Evolutionary conservation across 2,329 filamentous ascomycete species (phyloP).

Genomic region (Exophiala calicioides): DNA sequence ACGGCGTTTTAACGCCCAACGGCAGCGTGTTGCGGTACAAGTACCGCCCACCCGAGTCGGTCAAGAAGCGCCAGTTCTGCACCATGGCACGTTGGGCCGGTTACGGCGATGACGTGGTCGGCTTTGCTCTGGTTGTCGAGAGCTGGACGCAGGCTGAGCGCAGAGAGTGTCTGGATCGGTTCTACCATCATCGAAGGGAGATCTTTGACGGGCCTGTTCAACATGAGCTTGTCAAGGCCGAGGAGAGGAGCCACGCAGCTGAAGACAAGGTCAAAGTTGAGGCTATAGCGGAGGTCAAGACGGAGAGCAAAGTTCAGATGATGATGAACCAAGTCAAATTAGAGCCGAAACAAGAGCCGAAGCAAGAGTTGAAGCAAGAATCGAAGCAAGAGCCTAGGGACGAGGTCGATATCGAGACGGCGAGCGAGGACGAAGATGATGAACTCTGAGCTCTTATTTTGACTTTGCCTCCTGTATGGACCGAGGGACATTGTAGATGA

Average conservation of each 20-base stretch:
- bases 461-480: neutral
- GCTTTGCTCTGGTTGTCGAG: constrained; percentile 90
- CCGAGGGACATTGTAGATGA: no score
- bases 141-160: constrained; percentile 83
- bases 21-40: constrained; percentile 50
- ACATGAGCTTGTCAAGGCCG: neutral
- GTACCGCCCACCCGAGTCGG: constrained; percentile 73
- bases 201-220: constrained; percentile 39
- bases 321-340: constrained; percentile 5
- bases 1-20: constrained; percentile 34
- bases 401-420: constrained; percentile 10
- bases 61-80: constrained; percentile 82
- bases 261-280: neutral
- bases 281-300: neutral
- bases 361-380: neutral
- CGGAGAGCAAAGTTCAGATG: constrained; percentile 4
- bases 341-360: neutral
- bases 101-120: constrained; percentile 67
- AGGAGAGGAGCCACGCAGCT: neutral
- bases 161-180: constrained; percentile 73
- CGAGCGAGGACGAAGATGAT: constrained; percentile 22
- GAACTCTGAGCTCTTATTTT: constrained; percentile 13
- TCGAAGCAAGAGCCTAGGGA: neutral
- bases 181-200: constrained; percentile 70
- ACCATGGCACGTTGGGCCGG: constrained; percentile 81